Evolutionary conservation across 169 alveolate species (phyloP).

Genomic region (Cryptosporidium canis): DNA sequence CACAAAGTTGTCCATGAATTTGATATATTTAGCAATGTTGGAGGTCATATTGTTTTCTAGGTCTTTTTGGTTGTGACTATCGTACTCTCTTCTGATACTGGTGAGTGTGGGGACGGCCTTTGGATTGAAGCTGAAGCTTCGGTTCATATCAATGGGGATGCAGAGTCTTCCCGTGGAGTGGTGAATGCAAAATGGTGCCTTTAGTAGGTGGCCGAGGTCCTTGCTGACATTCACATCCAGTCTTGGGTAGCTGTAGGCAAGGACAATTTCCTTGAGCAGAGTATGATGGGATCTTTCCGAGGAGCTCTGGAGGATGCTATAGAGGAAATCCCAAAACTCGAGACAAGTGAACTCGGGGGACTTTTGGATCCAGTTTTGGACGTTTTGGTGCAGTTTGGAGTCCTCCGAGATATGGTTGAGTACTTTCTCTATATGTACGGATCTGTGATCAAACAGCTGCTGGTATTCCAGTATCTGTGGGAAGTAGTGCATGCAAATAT

Average conservation of each 20-base stretch:
- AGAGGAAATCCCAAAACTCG: conserved; percentile 67
- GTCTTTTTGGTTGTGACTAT: neutral
- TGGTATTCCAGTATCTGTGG: conserved; percentile 18
- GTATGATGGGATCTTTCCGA: conserved; percentile 43
- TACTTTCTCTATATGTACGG: conserved; percentile 21
- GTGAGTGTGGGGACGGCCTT: conserved; percentile 83
- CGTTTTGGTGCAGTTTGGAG: conserved; percentile 18
- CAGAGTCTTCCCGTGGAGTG: conserved; percentile 90
- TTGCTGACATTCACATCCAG: conserved; percentile 84
- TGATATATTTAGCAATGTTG: conserved; percentile 4
- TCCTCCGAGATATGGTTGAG: conserved; percentile 49
- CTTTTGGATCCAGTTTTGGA: conserved; percentile 29
- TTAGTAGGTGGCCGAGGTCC: conserved; percentile 89
- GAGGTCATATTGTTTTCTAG: neutral
- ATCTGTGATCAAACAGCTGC: conserved; percentile 7
- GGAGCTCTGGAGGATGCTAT: conserved; percentile 13
- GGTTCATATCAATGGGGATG: conserved; percentile 82
- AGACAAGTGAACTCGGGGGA: conserved; percentile 57
- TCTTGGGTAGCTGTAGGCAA: conserved; percentile 83
- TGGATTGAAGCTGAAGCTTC: conserved; percentile 80
- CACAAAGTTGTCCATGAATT: conserved; percentile 36
- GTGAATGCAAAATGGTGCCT: conserved; percentile 91
- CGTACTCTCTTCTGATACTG: conserved; percentile 50
- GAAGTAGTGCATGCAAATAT: conserved; percentile 55
- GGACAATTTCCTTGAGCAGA: conserved; percentile 78